These are phyloP conservation scores for Rachicladosporium sp. DNA, from an alignment of 2,329 filamentous ascomycete species.

Conservation along the genomic window DNA sequence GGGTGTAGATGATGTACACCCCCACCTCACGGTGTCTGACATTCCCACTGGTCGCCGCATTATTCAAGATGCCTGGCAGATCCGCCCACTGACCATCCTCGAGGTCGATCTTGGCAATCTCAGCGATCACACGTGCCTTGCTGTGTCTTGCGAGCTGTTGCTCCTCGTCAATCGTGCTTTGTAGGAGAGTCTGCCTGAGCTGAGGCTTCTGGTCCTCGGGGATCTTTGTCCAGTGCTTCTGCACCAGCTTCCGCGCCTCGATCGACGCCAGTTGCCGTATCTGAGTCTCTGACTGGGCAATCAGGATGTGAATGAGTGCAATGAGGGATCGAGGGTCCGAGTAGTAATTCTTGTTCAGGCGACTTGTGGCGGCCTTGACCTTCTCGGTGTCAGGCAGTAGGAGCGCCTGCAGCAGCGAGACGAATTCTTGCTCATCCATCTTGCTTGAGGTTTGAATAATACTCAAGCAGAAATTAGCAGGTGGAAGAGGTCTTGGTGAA, in stretches of 20 bases:
- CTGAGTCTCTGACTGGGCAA: conserved; percentile 57
- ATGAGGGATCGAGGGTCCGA: conserved; percentile 71
- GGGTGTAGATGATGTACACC: conserved; percentile 83
- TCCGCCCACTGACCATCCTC: conserved; percentile 76
- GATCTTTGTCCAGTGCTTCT: conserved; percentile 74
- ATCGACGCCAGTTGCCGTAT: conserved; percentile 85
- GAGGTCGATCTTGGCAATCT: conserved; percentile 75
- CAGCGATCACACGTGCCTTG: conserved; percentile 74
- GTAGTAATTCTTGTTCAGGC: conserved; percentile 90
- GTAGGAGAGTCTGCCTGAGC: conserved; percentile 70
- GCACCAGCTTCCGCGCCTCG: conserved; percentile 70
- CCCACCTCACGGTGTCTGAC: conserved; percentile 78
- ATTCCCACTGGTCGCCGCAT: conserved; percentile 62
- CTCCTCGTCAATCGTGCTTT: conserved; percentile 71
- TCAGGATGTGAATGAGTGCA: conserved; percentile 76
- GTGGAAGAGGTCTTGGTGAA: background rate
- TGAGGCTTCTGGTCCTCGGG: conserved; percentile 63
- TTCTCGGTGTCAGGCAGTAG: conserved; percentile 79
- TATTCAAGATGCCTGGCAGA: conserved; percentile 65
- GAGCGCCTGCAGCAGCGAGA: conserved; percentile 75
- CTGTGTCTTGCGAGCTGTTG: conserved; percentile 70
- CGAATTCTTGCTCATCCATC: conserved; percentile 62
- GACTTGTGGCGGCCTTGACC: conserved; percentile 65
- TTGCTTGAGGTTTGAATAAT: conserved; percentile 6
- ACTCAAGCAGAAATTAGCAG: conserved; percentile 4